These are phyloP conservation scores for Prunus kanzakura DNA, from an alignment of 306 rosid species.

Conservation along the genomic window DNA sequence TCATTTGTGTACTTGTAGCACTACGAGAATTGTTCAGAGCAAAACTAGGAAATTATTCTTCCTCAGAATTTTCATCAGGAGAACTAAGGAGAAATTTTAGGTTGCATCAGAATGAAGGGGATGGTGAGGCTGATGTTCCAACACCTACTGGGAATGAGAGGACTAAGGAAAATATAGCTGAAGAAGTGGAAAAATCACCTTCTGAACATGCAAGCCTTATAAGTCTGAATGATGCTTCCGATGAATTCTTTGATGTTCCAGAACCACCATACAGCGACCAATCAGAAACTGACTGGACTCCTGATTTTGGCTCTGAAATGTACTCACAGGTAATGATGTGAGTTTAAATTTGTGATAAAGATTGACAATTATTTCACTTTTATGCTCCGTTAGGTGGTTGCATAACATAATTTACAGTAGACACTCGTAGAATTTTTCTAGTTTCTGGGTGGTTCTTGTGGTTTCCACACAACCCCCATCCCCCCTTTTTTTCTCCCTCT, in stretches of 20 bases:
- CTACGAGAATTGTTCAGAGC: conserved; percentile 65
- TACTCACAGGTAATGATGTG: conserved; percentile 38
- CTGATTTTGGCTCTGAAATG: conserved; percentile 38
- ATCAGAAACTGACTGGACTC: conserved; percentile 50
- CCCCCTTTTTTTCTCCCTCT: too few relatives aligned
- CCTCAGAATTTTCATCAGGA: conserved; percentile 48
- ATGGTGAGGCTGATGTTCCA: conserved; percentile 36
- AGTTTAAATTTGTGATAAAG: background rate
- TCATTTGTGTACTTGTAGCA: conserved; percentile 36
- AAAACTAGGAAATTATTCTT: conserved; percentile 38
- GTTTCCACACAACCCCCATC: background rate
- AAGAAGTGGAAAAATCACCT: conserved; percentile 39
- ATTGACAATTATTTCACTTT: background rate
- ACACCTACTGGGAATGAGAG: conserved; percentile 15
- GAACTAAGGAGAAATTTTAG: conserved; percentile 49
- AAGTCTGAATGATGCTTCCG: conserved; percentile 64
- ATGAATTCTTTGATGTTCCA: conserved; percentile 82
- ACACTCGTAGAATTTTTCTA: background rate
- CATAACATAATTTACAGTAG: background rate
- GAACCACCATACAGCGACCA: conserved; percentile 52
- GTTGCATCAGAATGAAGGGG: conserved; percentile 29
- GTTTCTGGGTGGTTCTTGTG: background rate
- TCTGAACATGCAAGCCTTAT: conserved; percentile 49
- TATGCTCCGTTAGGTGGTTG: background rate
- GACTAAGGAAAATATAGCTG: conserved; percentile 23